Conservation (phyloP, 2,329 filamentous ascomycete genomes). For the Setomelanomma holmii region DNA sequence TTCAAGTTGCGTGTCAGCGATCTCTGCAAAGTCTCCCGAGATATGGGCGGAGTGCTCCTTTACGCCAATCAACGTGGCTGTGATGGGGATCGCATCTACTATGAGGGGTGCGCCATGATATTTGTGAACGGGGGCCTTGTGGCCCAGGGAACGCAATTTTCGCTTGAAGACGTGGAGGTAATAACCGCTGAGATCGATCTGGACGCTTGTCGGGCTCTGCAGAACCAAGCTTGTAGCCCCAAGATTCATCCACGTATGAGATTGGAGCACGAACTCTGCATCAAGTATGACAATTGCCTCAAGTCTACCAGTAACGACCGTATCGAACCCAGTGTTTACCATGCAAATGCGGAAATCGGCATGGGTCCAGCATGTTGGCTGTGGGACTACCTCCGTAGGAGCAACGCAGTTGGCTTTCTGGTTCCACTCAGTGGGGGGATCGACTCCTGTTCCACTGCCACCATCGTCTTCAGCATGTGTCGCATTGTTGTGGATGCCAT, state of each 20-base stretch:
- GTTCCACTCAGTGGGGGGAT: constrained; percentile 66
- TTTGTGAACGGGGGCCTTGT: constrained; percentile 62
- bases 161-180: constrained; percentile 59
- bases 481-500: constrained; percentile 62
- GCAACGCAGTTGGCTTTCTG: constrained; percentile 59
- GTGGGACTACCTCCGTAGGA: constrained; percentile 66
- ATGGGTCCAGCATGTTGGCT: constrained; percentile 69
- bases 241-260: no score
- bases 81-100: constrained; percentile 44
- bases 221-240: constrained; percentile 66
- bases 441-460: constrained; percentile 63
- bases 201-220: constrained; percentile 66
- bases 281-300: not conserved
- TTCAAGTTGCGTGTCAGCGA: not conserved
- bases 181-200: constrained; percentile 63
- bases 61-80: constrained; percentile 67
- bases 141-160: constrained; percentile 71
- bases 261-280: no score
- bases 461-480: constrained; percentile 58
- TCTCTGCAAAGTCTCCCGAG: constrained; percentile 56
- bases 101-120: constrained; percentile 66
- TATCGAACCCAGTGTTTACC: constrained; percentile 47
- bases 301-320: constrained; percentile 29
- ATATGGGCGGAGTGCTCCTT: constrained; percentile 62
- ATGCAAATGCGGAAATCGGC: constrained; percentile 68